Evolutionary conservation across 352 stramenopile species (phyloP).

Genomic region (Globisporangium lucens): DNA sequence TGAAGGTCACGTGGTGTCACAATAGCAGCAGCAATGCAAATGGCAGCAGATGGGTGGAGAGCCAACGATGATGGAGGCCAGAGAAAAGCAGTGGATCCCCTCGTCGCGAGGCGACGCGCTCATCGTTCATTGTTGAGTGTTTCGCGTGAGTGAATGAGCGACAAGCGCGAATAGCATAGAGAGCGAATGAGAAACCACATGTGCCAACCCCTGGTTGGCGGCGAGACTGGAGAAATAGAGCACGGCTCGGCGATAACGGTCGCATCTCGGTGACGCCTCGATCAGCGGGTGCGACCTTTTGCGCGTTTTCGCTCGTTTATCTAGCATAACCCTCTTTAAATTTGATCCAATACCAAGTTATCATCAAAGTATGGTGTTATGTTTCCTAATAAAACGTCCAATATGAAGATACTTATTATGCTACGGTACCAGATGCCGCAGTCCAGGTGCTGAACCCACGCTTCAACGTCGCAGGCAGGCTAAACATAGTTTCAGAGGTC

Average conservation of each 20-base stretch:
- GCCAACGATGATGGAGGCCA: not conserved
- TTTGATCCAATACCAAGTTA: not conserved
- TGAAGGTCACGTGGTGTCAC: not conserved
- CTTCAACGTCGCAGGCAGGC: not conserved
- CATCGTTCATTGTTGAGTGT: not conserved
- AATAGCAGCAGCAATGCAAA: not conserved
- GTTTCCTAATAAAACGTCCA: not conserved
- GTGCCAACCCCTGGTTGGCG: too few relatives aligned
- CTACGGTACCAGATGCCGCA: not conserved
- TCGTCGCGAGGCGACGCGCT: too few relatives aligned
- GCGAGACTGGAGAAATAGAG: not conserved
- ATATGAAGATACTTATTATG: not conserved
- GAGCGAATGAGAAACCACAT: not conserved
- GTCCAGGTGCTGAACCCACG: not conserved
- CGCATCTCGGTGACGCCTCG: not conserved
- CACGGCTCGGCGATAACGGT: not conserved
- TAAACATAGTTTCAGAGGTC: not conserved
- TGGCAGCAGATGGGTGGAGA: not conserved
- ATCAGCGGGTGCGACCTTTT: not conserved
- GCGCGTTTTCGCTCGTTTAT: not conserved
- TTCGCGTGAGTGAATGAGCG: not conserved
- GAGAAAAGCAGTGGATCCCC: not conserved
- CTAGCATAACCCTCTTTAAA: not conserved
- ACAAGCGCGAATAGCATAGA: not conserved
- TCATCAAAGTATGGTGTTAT: not conserved